A percentile compares a stretch with the other conserved stretches of the same genome.
These are phyloP conservation scores for Pichia sp. DNA, from an alignment of 1,139 yeast species.

Conservation along the genomic window DNA sequence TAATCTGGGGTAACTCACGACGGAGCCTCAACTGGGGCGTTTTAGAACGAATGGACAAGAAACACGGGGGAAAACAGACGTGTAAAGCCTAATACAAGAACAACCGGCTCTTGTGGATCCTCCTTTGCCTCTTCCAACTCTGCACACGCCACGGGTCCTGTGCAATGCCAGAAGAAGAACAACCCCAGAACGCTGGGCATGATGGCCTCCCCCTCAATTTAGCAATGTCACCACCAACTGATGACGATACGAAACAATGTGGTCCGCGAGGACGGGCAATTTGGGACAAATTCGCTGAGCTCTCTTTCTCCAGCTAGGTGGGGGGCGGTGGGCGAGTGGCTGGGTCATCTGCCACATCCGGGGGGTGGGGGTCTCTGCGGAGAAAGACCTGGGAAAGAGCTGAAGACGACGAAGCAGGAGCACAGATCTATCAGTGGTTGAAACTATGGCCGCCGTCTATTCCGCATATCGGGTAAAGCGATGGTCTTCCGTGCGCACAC, in stretches of 20 bases:
- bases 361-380: too few species aligned
- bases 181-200: neutral
- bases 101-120: neutral
- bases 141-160: neutral
- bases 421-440: too few species aligned
- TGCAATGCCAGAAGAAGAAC: neutral
- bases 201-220: neutral
- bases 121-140: neutral
- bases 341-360: neutral
- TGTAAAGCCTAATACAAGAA: neutral
- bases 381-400: too few species aligned
- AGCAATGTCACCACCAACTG: neutral
- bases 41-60: neutral
- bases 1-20: constrained; percentile 6
- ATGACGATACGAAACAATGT: neutral
- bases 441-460: neutral
- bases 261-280: neutral
- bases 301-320: neutral
- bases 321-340: neutral
- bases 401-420: too few species aligned
- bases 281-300: neutral
- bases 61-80: neutral
- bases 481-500: constrained; percentile 88
- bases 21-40: neutral
- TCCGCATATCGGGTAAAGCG: constrained; percentile 52